These are phyloP conservation scores for Ulota crispa DNA, from an alignment of 225 moss, liverwort and hornwort genomes.

Conservation along the genomic window DNA sequence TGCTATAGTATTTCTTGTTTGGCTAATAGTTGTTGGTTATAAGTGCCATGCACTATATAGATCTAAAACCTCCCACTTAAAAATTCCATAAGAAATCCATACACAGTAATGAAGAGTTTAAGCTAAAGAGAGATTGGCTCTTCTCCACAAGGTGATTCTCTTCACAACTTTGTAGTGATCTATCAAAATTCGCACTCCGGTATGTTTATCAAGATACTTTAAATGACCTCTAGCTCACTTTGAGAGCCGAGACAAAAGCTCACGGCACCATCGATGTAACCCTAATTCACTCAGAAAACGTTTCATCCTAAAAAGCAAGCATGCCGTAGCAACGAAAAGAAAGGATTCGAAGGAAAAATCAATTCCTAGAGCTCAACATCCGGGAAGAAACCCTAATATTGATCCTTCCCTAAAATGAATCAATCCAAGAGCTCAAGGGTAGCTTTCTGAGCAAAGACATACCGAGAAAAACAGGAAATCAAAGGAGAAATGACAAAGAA, in stretches of 20 bases:
- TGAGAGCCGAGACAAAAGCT: background rate
- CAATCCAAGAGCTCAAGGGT: background rate
- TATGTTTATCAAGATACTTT: background rate
- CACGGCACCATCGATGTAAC: background rate
- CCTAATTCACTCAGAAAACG: constrained; percentile 10
- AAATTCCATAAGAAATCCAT: background rate
- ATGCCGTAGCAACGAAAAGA: background rate
- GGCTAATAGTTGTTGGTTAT: too few species aligned
- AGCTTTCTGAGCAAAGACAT: background rate
- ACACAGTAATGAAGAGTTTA: background rate
- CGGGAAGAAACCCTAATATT: background rate
- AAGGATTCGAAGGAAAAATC: background rate
- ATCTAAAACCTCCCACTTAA: background rate
- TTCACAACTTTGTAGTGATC: background rate
- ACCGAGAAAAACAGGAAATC: background rate
- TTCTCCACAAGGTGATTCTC: background rate
- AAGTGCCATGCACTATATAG: too few species aligned
- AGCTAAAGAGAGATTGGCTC: too few species aligned
- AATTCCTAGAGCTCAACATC: background rate
- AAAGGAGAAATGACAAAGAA: background rate
- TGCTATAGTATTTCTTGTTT: too few species aligned
- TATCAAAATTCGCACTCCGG: background rate
- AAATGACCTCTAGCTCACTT: background rate
- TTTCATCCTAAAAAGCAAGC: background rate
- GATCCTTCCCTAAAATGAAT: background rate